These are phyloP conservation scores for Dioszegia crocea DNA, from an alignment of 768 basidiomycete species.

Conservation along the genomic window DNA sequence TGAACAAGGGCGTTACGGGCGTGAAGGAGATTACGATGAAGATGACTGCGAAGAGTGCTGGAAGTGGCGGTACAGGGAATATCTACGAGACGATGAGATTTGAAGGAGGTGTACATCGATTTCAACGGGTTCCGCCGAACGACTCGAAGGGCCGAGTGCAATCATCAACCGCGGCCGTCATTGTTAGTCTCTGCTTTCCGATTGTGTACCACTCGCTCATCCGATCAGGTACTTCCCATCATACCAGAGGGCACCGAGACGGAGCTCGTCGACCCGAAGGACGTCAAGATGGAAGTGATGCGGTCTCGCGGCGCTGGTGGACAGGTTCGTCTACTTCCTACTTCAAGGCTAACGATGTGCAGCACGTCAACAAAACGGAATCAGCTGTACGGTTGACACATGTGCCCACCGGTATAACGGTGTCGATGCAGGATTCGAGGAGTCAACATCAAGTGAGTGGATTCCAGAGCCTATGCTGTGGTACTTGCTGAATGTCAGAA, in stretches of 20 bases:
- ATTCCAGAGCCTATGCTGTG: neutral
- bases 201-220: too few relatives aligned
- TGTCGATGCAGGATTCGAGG: conserved; percentile 97
- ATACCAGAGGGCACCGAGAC: conserved; percentile 60
- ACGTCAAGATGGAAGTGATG: conserved; percentile 90
- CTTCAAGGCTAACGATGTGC: neutral
- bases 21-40: conserved; percentile 49
- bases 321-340: conserved; percentile 58
- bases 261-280: conserved; percentile 69
- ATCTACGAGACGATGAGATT: conserved; percentile 57
- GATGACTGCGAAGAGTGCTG: conserved; percentile 52
- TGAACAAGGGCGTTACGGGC: conserved; percentile 29
- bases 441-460: conserved; percentile 80
- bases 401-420: conserved; percentile 83
- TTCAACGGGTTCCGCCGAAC: conserved; percentile 88
- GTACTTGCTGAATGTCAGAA: conserved; percentile 57
- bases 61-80: conserved; percentile 59
- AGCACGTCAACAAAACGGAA: conserved; percentile 99
- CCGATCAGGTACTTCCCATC: conserved; percentile 70
- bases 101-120: conserved; percentile 95
- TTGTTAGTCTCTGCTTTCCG: conserved; percentile 58
- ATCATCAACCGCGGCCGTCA: conserved; percentile 81
- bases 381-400: conserved; percentile 94
- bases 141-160: conserved; percentile 83
- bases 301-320: conserved; percentile 94